These are phyloP conservation scores for Triticum dicoccoides DNA, from an alignment of 176 grass and related monocot genomes.

Conservation along the genomic window DNA sequence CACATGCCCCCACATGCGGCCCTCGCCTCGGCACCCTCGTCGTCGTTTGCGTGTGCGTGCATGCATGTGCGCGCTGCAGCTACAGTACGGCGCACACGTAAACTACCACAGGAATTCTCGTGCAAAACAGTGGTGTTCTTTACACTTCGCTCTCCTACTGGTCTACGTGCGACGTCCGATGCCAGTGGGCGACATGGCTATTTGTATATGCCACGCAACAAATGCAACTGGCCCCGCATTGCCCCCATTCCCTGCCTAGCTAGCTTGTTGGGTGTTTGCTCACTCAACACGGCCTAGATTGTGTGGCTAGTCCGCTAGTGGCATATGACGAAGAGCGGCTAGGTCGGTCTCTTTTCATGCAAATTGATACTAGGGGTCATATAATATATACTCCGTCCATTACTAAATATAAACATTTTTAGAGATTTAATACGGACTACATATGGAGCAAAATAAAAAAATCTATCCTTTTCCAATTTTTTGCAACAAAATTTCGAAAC, in stretches of 20 bases:
- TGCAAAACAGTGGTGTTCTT: neutral
- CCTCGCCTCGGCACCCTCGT: conserved; percentile 19
- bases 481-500: too few species aligned
- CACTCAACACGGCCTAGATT: neutral
- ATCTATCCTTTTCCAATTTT: too few species aligned
- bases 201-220: neutral
- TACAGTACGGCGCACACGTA: neutral
- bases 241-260: neutral
- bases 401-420: too few species aligned
- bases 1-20: conserved; percentile 29
- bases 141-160: neutral
- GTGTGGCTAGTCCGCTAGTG: neutral
- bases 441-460: too few species aligned
- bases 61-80: neutral
- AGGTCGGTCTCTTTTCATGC: neutral
- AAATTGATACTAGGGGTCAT: neutral
- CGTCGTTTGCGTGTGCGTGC: neutral
- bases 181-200: neutral
- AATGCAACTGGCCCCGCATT: neutral
- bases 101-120: neutral
- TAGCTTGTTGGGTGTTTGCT: neutral
- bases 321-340: neutral
- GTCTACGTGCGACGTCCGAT: neutral
- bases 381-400: too few species aligned
- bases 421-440: too few species aligned